These are phyloP conservation scores for Ceratobasidium sp. DNA, from an alignment of 1,284 basidiomycete species.

Conservation along the genomic window DNA sequence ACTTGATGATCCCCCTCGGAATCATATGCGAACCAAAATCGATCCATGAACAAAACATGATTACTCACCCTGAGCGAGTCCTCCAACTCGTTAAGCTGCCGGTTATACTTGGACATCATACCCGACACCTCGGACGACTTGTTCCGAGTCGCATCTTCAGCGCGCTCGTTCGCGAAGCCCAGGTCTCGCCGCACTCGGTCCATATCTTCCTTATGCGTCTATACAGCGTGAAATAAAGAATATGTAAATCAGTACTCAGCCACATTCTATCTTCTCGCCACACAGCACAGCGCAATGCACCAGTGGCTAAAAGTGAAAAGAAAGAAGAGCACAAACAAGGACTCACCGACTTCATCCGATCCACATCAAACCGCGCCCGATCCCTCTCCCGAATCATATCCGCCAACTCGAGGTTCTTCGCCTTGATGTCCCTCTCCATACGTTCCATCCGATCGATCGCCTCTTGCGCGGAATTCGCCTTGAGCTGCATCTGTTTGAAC, in stretches of 20 bases:
- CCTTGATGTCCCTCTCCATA: conserved; percentile 98
- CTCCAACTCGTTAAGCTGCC: conserved; percentile 95
- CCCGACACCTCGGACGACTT: conserved; percentile 94
- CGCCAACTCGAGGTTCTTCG: conserved; percentile 97
- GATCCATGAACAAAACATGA: background rate
- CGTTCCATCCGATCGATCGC: conserved; percentile 99
- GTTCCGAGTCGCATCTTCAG: conserved; percentile 91
- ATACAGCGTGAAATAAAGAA: conserved; percentile 10
- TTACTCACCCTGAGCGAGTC: conserved; percentile 86
- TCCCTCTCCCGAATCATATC: conserved; percentile 99
- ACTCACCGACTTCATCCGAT: conserved; percentile 85
- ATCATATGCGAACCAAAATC: background rate
- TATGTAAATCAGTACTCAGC: background rate
- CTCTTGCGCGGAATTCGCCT: conserved; percentile 98
- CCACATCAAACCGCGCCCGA: conserved; percentile 96
- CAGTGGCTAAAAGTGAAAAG: background rate
- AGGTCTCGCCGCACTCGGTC: conserved; percentile 95
- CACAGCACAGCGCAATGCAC: background rate
- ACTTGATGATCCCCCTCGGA: too few species aligned
- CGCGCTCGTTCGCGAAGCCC: conserved; percentile 97
- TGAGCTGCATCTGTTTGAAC: conserved; percentile 97
- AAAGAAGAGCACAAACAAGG: background rate
- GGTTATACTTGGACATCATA: conserved; percentile 94
- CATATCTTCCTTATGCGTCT: conserved; percentile 93
- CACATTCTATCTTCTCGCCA: background rate